Conservation (phyloP, 139 green algal genomes). For the Coelastrella sp. region DNA sequence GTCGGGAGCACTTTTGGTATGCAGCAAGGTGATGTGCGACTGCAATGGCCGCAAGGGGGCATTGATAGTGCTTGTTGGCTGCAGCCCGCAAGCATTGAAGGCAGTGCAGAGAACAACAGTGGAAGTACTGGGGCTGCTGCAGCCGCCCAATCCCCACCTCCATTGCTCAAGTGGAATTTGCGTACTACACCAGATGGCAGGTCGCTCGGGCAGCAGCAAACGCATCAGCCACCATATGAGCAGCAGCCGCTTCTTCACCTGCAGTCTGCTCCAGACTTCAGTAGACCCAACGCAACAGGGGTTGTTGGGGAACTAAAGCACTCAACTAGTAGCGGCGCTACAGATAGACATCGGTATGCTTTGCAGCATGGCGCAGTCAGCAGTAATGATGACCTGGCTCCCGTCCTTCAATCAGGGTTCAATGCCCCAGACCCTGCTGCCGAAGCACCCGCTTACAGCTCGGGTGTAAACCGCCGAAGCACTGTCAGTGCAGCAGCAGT, state of each 20-base stretch:
- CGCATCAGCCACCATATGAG: background rate
- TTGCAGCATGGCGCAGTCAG: no score
- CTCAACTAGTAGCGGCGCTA: no score
- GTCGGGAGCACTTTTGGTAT: background rate
- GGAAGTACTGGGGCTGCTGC: background rate
- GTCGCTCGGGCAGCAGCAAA: constrained; percentile 10
- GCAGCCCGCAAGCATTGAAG: background rate
- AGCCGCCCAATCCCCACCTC: background rate
- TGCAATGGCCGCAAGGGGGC: no score
- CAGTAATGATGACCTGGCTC: no score
- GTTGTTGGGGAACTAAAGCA: background rate
- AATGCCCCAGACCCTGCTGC: background rate
- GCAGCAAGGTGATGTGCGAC: no score
- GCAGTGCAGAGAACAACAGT: background rate
- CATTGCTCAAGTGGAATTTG: constrained; percentile 27
- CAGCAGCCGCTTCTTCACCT: background rate
- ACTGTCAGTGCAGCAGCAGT: constrained; percentile 13
- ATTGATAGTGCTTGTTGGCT: no score
- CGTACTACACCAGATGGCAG: background rate
- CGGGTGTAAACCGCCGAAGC: background rate
- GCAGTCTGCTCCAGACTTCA: background rate
- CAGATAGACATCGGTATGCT: no score
- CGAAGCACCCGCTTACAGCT: background rate
- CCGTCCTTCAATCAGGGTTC: background rate
- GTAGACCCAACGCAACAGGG: background rate